phyloP scores from a whole-genome alignment of 306 rosid species.

The Glycine soja region DNA sequence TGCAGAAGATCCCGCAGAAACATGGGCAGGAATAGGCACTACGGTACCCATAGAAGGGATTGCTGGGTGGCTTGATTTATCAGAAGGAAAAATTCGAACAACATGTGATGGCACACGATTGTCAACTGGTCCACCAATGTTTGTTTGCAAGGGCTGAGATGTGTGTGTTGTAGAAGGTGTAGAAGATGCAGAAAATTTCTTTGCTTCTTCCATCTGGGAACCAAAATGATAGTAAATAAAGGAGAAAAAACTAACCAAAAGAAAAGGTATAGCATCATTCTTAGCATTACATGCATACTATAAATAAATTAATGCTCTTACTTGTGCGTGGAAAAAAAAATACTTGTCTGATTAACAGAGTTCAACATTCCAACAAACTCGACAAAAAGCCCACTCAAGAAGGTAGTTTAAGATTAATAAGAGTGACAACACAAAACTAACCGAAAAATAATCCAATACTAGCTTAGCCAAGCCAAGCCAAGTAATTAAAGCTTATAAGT shows the following conservation, averaged over 20 bases:
- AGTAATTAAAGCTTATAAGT: conserved; percentile 10
- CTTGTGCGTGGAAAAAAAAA: background rate
- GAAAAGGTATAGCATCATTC: background rate
- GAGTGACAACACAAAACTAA: background rate
- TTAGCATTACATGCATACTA: background rate
- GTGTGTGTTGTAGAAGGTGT: conserved; percentile 55
- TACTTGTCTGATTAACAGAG: background rate
- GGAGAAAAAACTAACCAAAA: conserved; percentile 20
- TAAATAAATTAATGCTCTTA: conserved; percentile 6
- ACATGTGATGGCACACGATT: conserved; percentile 61
- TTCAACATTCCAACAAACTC: conserved; percentile 18
- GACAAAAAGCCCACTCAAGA: background rate
- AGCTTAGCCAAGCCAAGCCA: background rate
- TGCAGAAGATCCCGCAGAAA: conserved; percentile 59
- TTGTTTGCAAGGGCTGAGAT: conserved; percentile 71
- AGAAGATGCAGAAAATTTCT: conserved; percentile 65
- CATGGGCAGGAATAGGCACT: conserved; percentile 64
- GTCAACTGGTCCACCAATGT: conserved; percentile 59
- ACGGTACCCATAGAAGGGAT: conserved; percentile 55
- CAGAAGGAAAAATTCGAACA: conserved; percentile 58
- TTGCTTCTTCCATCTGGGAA: conserved; percentile 90
- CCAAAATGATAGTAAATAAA: conserved; percentile 12
- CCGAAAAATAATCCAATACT: background rate
- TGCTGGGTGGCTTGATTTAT: conserved; percentile 60
- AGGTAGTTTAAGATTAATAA: conserved; percentile 14